Evolutionary conservation across 2,329 filamentous ascomycete genomes (phyloP), one percentile per base, ranked within the genome.

Genomic region (Emydomyces testavorans): DNA sequence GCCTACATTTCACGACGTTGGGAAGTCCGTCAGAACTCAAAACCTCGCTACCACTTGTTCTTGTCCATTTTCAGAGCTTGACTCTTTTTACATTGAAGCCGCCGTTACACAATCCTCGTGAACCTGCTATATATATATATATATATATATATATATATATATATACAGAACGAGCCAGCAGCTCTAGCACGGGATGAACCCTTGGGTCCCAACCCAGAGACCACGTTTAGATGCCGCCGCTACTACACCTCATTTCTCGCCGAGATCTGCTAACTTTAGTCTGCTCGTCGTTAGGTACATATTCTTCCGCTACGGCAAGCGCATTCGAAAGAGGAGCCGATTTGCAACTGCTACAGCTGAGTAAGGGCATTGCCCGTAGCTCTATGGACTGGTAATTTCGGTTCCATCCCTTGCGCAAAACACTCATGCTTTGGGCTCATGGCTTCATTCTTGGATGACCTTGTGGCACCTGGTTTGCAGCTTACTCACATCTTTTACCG

Each of bases 271-370:
- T 49, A 26, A 49, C 24, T 26, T 15, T 39, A 16, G 28, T 18
- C 29, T 41, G 8, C 24, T 26, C 26, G n/a, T 20, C 15, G 13
- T 6, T 29, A 70, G 68, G 47, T 70, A 68, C 51, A 50, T 71
- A 28, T 71, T 71, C 55, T 70, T 67, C 54, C 62, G 59, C 37
- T 67, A 68, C 47, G 68, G 68, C 10, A 62, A 60, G 52, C 60
- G 57, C 26, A 65, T 71, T 50, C 64, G 68, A 50, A 60, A 64
- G 53, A 62, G 59, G 50, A 69, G 65, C 55, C 64, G 64, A 41
- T 68, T 64, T 49, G 64, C 65, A 4, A 61, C 57, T 16, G 54
- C 57, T 2, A 38, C 32, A 23, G 26, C 35, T 24, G 45, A 47
- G 7, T 40, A 18, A 26, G 10, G 18, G 15, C 5, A 29, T n/a